These are phyloP conservation scores for Quercus gilva DNA, from an alignment of 306 rosid species.

Conservation along the genomic window DNA sequence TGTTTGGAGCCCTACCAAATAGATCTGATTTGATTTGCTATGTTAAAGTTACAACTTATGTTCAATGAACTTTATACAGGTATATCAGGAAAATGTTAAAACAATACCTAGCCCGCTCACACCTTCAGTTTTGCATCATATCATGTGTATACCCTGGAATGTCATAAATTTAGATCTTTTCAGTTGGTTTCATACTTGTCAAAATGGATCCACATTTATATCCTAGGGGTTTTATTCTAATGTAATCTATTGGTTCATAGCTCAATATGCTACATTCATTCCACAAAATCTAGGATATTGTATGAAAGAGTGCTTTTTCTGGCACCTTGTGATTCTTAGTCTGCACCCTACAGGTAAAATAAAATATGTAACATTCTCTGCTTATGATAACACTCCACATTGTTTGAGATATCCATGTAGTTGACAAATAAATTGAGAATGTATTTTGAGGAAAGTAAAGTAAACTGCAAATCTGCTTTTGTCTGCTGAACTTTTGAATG, in stretches of 20 bases:
- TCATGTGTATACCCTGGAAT: neutral
- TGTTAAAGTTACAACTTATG: neutral
- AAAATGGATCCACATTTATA: neutral
- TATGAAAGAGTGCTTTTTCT: neutral
- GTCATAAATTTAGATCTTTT: neutral
- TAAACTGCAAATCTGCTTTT: neutral
- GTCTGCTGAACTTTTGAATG: neutral
- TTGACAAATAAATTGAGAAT: neutral
- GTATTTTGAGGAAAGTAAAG: neutral
- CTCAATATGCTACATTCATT: neutral
- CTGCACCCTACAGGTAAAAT: neutral
- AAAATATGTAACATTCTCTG: neutral
- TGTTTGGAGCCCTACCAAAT: no score
- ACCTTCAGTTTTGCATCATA: neutral
- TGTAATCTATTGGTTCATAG: neutral
- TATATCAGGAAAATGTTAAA: neutral
- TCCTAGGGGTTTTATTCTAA: neutral
- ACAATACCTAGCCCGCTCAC: no score
- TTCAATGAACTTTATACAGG: constrained; percentile 38
- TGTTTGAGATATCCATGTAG: neutral
- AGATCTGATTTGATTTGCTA: neutral
- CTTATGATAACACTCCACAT: neutral
- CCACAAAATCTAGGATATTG: neutral
- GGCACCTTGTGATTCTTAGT: neutral
- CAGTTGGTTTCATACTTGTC: neutral